Conservation (phyloP, 495 filamentous ascomycete species). For the Aspergillus sclerotiicarbonarius region DNA sequence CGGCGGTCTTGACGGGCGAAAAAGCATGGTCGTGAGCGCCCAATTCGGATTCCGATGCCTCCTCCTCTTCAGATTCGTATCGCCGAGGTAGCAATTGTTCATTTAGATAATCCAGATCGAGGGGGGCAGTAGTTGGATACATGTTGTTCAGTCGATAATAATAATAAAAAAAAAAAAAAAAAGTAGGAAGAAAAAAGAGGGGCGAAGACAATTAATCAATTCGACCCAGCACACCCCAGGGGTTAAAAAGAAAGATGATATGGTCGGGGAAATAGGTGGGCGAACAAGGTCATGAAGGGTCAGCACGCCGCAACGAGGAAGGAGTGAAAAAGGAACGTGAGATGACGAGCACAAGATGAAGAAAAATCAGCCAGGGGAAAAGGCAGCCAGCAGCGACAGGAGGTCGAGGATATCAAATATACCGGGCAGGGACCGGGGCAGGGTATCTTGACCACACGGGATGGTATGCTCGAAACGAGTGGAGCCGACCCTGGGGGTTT, state of each 20-base stretch:
- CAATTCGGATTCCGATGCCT: slow-evolving; percentile 40
- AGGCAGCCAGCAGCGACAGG: too few relatives aligned
- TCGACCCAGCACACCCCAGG: not conserved
- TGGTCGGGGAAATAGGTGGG: slow-evolving; percentile 1
- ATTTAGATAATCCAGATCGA: slow-evolving; percentile 38
- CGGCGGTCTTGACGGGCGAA: slow-evolving; percentile 27
- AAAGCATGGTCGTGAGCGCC: slow-evolving; percentile 35
- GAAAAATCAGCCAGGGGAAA: too few relatives aligned
- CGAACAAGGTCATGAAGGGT: not conserved
- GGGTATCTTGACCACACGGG: slow-evolving; percentile 20
- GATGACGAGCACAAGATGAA: slow-evolving; percentile 7
- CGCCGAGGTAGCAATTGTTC: slow-evolving; percentile 35
- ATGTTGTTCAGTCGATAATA: slow-evolving; percentile 21
- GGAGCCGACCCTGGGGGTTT: slow-evolving; percentile 17
- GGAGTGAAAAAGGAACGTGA: slow-evolving; percentile 15
- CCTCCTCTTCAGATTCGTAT: slow-evolving; percentile 48
- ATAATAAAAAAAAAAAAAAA: too few relatives aligned
- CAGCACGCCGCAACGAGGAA: slow-evolving; percentile 1
- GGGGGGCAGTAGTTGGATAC: slow-evolving; percentile 29
- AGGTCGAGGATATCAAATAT: slow-evolving; percentile 11
- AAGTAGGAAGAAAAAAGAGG: slow-evolving; percentile 4
- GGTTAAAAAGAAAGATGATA: slow-evolving; percentile 4
- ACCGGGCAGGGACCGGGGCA: slow-evolving; percentile 12
- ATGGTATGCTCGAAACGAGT: slow-evolving; percentile 22
- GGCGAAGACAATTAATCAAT: slow-evolving; percentile 1